These are phyloP conservation scores for Fonsecaea nubica DNA, from an alignment of 2,329 filamentous ascomycete genomes.

Conservation along the genomic window DNA sequence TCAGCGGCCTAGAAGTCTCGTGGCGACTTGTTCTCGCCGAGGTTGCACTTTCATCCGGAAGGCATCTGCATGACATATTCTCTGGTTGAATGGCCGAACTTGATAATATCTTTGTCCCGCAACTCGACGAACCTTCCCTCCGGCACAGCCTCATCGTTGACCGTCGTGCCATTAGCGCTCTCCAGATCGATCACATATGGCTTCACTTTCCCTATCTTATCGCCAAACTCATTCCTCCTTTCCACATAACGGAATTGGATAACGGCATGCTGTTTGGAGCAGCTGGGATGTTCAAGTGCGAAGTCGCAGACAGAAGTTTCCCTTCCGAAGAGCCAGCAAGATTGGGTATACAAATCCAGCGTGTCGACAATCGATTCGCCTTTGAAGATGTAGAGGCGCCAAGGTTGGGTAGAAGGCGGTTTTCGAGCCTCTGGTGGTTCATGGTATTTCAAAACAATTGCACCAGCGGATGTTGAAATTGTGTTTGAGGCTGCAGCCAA, in stretches of 20 bases:
- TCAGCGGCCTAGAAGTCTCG: background rate
- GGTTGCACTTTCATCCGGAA: conserved; percentile 37
- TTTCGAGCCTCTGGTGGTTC: conserved; percentile 93
- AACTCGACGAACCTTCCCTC: conserved; percentile 83
- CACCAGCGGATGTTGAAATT: conserved; percentile 67
- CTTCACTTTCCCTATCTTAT: conserved; percentile 77
- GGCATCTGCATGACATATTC: conserved; percentile 96
- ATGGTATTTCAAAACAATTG: conserved; percentile 90
- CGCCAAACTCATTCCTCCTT: conserved; percentile 84
- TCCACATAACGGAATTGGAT: conserved; percentile 89
- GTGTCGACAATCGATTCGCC: conserved; percentile 80
- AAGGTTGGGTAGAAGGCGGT: conserved; percentile 75
- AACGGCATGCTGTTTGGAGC: conserved; percentile 94
- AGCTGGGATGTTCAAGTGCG: conserved; percentile 84
- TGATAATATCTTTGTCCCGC: conserved; percentile 84
- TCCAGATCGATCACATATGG: conserved; percentile 94
- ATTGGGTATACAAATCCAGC: conserved; percentile 74
- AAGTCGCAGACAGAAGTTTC: conserved; percentile 83
- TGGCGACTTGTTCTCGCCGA: background rate
- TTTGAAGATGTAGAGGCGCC: conserved; percentile 95
- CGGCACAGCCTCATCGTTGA: conserved; percentile 78
- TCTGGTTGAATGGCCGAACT: conserved; percentile 83
- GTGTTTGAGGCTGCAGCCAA: conserved; percentile 89
- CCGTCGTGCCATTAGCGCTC: conserved; percentile 84
- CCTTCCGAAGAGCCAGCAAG: conserved; percentile 89